Evolutionary conservation across 2,329 filamentous ascomycete species (phyloP).

Genomic region (Phialophora macrospora): DNA sequence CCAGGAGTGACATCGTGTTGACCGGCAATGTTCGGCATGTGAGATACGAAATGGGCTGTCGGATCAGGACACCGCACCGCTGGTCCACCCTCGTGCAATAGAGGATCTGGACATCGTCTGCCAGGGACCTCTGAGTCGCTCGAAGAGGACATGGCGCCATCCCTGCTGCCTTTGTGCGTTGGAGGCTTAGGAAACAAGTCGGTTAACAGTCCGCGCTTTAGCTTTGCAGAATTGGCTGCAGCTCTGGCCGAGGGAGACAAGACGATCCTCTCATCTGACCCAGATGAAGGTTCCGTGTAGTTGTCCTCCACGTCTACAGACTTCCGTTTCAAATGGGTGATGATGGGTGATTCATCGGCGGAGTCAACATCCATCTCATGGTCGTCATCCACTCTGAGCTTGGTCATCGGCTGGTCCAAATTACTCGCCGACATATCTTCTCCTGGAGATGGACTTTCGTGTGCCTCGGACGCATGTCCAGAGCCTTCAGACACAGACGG

Average conservation of each 20-base stretch:
- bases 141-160: constrained; percentile 17
- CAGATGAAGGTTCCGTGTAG: background rate
- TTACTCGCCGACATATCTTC: constrained; percentile 23
- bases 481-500: background rate
- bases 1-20: constrained; percentile 5
- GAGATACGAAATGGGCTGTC: constrained; percentile 23
- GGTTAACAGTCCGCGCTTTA: constrained; percentile 35
- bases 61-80: constrained; percentile 36
- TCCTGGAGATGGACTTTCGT: background rate
- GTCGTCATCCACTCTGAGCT: constrained; percentile 30
- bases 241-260: constrained; percentile 36
- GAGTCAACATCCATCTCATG: constrained; percentile 26
- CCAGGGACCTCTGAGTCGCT: constrained; percentile 1
- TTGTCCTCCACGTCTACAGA: constrained; percentile 16
- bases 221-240: constrained; percentile 39
- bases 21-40: constrained; percentile 3
- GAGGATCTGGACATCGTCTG: constrained; percentile 33
- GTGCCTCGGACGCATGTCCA: background rate
- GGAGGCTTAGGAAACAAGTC: constrained; percentile 27
- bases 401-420: constrained; percentile 34
- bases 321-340: constrained; percentile 29
- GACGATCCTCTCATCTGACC: constrained; percentile 24
- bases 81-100: constrained; percentile 28
- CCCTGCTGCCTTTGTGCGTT: constrained; percentile 19
- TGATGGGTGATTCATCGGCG: constrained; percentile 33